These are phyloP conservation scores for Populus tremula DNA, from an alignment of 345 rosid genomes.

Conservation along the genomic window DNA sequence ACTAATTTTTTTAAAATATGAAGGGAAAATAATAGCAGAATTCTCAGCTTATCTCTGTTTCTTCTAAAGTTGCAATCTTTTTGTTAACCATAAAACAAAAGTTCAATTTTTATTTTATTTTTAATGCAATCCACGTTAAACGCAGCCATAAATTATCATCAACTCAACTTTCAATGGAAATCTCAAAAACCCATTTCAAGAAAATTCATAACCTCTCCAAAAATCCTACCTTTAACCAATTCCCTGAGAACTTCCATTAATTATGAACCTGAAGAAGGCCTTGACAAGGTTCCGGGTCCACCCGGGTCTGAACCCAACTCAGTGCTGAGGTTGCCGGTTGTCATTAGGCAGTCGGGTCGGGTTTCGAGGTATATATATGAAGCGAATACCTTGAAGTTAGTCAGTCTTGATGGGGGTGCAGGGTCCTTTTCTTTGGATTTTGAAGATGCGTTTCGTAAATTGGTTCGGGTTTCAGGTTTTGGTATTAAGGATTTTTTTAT, in stretches of 20 bases:
- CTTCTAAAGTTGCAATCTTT: background rate
- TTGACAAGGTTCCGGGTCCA: constrained; percentile 12
- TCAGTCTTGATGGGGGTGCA: constrained; percentile 41
- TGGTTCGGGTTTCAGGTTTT: constrained; percentile 38
- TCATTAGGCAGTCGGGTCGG: constrained; percentile 43
- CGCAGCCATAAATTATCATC: constrained; percentile 20
- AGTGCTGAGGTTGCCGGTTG: constrained; percentile 45
- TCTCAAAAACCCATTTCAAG: constrained; percentile 6
- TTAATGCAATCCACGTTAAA: constrained; percentile 51
- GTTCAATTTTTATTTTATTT: background rate
- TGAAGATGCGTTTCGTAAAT: constrained; percentile 37
- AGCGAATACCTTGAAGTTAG: constrained; percentile 41
- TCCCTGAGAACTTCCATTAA: constrained; percentile 40
- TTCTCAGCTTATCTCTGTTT: background rate
- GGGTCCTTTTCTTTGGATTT: constrained; percentile 33
- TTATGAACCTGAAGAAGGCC: constrained; percentile 39
- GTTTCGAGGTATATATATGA: constrained; percentile 66
- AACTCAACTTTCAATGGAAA: constrained; percentile 31
- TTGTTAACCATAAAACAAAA: too few relatives aligned
- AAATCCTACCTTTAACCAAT: constrained; percentile 17
- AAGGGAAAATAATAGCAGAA: background rate
- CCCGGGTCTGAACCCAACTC: background rate
- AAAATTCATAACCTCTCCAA: constrained; percentile 13
- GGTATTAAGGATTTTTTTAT: constrained; percentile 62
- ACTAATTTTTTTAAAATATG: background rate